phyloP scores from a whole-genome alignment of 805 yeast genomes.

The Wickerhamomyces chambardii region DNA sequence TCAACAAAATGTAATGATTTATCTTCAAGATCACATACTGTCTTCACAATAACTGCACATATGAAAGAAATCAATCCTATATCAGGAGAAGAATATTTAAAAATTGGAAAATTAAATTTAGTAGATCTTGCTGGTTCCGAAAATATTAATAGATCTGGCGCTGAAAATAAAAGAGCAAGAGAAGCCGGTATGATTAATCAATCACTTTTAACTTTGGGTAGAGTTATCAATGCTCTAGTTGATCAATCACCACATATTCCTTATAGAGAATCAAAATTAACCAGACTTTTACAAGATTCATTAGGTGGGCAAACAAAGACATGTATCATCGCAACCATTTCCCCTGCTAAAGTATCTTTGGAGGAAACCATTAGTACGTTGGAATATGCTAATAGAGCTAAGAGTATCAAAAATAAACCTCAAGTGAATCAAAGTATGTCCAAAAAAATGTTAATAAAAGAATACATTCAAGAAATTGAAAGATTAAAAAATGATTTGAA shows the following conservation, averaged over 20 bases:
- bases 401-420: conserved; percentile 60
- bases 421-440: conserved; percentile 54
- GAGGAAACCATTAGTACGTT: conserved; percentile 77
- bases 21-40: conserved; percentile 75
- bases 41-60: conserved; percentile 59
- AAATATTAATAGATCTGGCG: conserved; percentile 77
- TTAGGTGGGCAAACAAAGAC: conserved; percentile 82
- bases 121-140: conserved; percentile 97
- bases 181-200: conserved; percentile 92
- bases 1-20: conserved; percentile 70
- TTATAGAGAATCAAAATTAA: conserved; percentile 75
- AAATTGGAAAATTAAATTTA: conserved; percentile 63
- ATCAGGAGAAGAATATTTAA: conserved; percentile 39
- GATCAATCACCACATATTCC: conserved; percentile 67
- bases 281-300: conserved; percentile 72
- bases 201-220: conserved; percentile 73
- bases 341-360: conserved; percentile 63
- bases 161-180: conserved; percentile 71
- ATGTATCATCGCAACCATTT: conserved; percentile 72
- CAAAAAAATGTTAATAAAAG: conserved; percentile 43
- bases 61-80: conserved; percentile 39
- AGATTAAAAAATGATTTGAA: conserved; percentile 48
- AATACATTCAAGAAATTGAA: conserved; percentile 46
- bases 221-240: conserved; percentile 72
- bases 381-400: conserved; percentile 79